A percentile compares a stretch with the other conserved stretches of the same genome.
Conservation (phyloP, 805 yeast genomes). For the Starmerella bacillaris region DNA sequence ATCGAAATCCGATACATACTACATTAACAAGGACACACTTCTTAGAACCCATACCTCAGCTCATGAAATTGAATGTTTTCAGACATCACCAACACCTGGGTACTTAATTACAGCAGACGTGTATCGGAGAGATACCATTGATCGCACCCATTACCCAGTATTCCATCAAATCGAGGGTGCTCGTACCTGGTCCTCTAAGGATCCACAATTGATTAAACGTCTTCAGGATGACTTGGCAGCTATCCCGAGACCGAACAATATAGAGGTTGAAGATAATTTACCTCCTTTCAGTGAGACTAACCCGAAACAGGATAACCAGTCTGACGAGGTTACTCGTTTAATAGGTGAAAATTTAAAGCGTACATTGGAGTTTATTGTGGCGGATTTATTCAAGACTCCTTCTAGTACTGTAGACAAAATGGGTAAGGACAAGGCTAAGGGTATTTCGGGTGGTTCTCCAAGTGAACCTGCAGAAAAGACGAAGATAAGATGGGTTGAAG, state of each 20-base stretch:
- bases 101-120: constrained; percentile 91
- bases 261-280: constrained; percentile 60
- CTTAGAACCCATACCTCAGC: constrained; percentile 94
- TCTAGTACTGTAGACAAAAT: no score
- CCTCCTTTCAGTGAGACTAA: constrained; percentile 41
- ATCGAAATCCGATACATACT: constrained; percentile 81
- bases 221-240: constrained; percentile 41
- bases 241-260: constrained; percentile 41
- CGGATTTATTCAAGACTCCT: constrained; percentile 51
- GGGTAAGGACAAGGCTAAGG: constrained; percentile 39
- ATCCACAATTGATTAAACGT: constrained; percentile 27
- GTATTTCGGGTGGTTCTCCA: no score
- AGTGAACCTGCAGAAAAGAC: constrained; percentile 52
- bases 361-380: constrained; percentile 66
- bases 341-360: constrained; percentile 65
- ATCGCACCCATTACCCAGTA: constrained; percentile 88
- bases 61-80: constrained; percentile 78
- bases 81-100: constrained; percentile 51
- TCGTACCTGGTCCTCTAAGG: constrained; percentile 51
- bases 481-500: constrained; percentile 84
- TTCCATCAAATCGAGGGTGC: constrained; percentile 98
- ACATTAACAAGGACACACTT: constrained; percentile 52
- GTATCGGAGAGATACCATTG: constrained; percentile 87
- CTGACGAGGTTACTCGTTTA: constrained; percentile 46
- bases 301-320: constrained; percentile 69